Base-by-base conservation (phyloP, 2,329 filamentous ascomycete species). In the Sporothrix euskadiensis region DNA sequence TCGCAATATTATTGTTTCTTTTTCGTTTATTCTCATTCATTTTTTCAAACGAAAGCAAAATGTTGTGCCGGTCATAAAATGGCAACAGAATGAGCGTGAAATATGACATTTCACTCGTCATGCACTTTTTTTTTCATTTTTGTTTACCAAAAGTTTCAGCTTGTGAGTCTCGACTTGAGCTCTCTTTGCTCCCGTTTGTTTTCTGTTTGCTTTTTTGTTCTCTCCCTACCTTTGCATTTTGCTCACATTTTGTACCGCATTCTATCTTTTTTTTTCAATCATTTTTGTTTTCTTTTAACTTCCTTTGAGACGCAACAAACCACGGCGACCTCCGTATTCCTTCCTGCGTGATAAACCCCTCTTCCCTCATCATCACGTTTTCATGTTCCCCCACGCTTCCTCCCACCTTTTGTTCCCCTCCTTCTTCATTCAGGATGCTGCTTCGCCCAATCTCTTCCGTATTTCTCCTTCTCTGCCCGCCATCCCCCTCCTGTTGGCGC, bases 391-490 rank as follows among this genome's bases (percentile, higher is more conserved):
- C 61, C 61, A 66, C 61, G 61, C 61, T 39, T 41, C 52, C 14
- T 41, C 32, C 10, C 26, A 3, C 41, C 39, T 35, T 35, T 35
- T 2, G 8, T 61, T n/a, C 32, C 59, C 59, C 57, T 52, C 47
- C 14, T 52, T 52, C 57, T 65, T 61, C 57, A 32, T 35, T n/a
- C 12, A 61, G 57, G 32, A 41, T 61, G 57, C 32, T 41, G 32
- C 19, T 49, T 61, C 57, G 57, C 57, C 57, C 57, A 61, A 61
- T 61, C 32, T 61, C 32, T 61, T n/a, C 57, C 57, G 57, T 61
- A 22, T 61, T 41, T 9, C 16, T n/a, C 57, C 39, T 30, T 47
- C 9, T 30, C 30, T 16, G 35, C 39, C 22, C 39, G 6, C n/a
- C 61, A 65, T 66, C 39, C 14, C n/a, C 61, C 47, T 66, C 39